Conservation (phyloP, 2,329 filamentous ascomycete species). For the Hymenoscyphus occultus region DNA sequence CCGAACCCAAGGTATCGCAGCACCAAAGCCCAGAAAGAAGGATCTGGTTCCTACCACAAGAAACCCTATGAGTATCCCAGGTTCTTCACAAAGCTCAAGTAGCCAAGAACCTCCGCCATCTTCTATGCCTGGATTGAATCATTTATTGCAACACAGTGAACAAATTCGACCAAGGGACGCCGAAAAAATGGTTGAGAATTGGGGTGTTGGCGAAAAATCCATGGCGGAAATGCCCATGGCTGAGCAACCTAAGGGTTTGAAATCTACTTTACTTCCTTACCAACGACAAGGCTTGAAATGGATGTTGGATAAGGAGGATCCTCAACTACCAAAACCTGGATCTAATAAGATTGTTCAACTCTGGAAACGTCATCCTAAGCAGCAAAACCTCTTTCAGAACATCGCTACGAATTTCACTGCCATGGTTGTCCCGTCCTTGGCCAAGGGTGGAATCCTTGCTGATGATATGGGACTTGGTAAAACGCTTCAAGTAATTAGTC, state of each 20-base stretch:
- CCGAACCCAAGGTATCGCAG: slow-evolving; percentile 32
- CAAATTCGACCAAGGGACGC: slow-evolving; percentile 64
- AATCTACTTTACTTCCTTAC: slow-evolving; percentile 71
- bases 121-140: slow-evolving; percentile 38
- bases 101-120: slow-evolving; percentile 12
- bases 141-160: slow-evolving; percentile 64
- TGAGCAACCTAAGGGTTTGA: slow-evolving; percentile 61
- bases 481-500: slow-evolving; percentile 79
- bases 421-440: slow-evolving; percentile 55
- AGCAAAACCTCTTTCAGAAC: slow-evolving; percentile 55
- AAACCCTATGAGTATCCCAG: slow-evolving; percentile 28
- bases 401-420: slow-evolving; percentile 70
- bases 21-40: slow-evolving; percentile 50
- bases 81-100: slow-evolving; percentile 23
- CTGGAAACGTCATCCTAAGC: slow-evolving; percentile 58
- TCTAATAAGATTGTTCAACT: slow-evolving; percentile 68
- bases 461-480: slow-evolving; percentile 96
- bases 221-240: slow-evolving; percentile 71
- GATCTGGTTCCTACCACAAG: slow-evolving; percentile 48
- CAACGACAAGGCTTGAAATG: slow-evolving; percentile 77
- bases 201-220: slow-evolving; percentile 53
- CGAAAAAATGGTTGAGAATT: slow-evolving; percentile 65
- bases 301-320: slow-evolving; percentile 75
- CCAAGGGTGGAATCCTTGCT: slow-evolving; percentile 79
- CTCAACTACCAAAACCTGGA: slow-evolving; percentile 56